Conservation (phyloP, 352 stramenopile species). For the Pythium utonaiense region DNA sequence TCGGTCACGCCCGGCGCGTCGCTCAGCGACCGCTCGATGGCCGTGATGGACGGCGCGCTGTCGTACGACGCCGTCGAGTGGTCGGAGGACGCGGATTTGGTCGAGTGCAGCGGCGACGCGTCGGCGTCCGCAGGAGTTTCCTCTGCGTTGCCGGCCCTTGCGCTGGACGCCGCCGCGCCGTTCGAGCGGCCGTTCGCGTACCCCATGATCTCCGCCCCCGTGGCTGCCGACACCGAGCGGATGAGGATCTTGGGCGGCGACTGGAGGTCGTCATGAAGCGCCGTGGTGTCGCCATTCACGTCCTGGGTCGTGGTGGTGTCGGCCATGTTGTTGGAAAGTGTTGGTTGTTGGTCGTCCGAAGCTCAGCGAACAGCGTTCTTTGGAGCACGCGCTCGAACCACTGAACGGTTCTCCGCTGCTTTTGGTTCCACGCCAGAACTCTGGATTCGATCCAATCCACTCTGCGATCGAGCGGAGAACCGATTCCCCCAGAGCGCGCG, state of each 20-base stretch:
- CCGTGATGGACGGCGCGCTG: conserved; percentile 40
- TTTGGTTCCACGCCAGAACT: no score
- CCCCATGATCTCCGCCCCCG: conserved; percentile 11
- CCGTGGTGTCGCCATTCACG: conserved; percentile 3
- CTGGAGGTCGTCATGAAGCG: conserved; percentile 4
- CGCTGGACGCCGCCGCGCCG: background rate
- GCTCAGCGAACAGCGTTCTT: background rate
- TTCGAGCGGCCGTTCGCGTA: conserved; percentile 10
- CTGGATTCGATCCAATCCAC: no score
- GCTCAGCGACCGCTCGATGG: conserved; percentile 33
- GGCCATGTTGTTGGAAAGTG: background rate
- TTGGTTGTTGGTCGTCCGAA: no score
- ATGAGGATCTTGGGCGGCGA: conserved; percentile 24
- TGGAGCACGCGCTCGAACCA: background rate
- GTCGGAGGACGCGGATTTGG: conserved; percentile 26
- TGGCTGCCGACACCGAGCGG: conserved; percentile 23
- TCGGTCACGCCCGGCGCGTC: conserved; percentile 31
- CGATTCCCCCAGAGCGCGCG: no score
- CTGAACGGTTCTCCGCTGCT: no score
- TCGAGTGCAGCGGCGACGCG: conserved; percentile 13
- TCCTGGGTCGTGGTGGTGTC: background rate
- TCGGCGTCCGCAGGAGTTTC: background rate
- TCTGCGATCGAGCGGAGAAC: no score
- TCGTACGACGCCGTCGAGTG: conserved; percentile 41
- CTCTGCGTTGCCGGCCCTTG: background rate